Conservation (phyloP, 345 rosid species). For the Stellera chamaejasme region DNA sequence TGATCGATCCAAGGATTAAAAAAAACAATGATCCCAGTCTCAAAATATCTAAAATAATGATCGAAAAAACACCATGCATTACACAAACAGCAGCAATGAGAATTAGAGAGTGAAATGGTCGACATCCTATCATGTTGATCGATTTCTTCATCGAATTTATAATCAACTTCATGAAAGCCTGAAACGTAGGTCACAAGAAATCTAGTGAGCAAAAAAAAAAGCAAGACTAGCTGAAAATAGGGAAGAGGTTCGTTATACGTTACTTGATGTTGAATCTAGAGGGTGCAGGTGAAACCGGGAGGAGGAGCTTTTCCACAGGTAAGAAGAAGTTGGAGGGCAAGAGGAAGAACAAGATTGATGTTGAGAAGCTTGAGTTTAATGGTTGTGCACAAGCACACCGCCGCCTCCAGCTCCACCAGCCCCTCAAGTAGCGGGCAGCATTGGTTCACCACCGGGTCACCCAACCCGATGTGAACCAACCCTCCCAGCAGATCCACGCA, state of each 20-base stretch:
- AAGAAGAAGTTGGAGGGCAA: conserved; percentile 90
- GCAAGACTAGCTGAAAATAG: neutral
- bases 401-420: conserved; percentile 79
- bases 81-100: too few species aligned
- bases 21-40: neutral
- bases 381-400: conserved; percentile 86
- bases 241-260: neutral
- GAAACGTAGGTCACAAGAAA: conserved; percentile 11
- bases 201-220: neutral
- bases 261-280: conserved; percentile 20
- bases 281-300: conserved; percentile 88
- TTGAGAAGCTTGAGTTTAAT: conserved; percentile 79
- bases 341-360: conserved; percentile 70
- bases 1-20: too few species aligned
- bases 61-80: neutral
- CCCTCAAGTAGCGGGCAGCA: conserved; percentile 85
- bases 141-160: conserved; percentile 14
- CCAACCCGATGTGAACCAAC: conserved; percentile 64
- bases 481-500: conserved; percentile 93
- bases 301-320: conserved; percentile 97
- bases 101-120: conserved; percentile 1
- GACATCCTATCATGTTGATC: conserved; percentile 58
- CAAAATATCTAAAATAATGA: neutral
- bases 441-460: conserved; percentile 66
- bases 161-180: conserved; percentile 25